Percentiles rank a stretch among this genome's conserved stretches.
Evolutionary conservation across 1,284 basidiomycete species (phyloP).

Genomic region (Ganoderma multipileum): DNA sequence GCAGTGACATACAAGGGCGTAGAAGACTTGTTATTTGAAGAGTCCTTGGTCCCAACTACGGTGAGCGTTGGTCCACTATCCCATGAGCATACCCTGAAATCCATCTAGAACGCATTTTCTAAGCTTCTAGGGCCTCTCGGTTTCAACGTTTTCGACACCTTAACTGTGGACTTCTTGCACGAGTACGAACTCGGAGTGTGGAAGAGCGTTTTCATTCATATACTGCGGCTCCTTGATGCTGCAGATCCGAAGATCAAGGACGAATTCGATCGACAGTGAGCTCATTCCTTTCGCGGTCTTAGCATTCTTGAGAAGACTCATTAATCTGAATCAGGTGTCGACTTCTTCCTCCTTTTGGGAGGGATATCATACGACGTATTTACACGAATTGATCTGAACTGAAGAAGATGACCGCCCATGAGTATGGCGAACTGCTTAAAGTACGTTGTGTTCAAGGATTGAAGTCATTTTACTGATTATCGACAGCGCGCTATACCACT

Average conservation of each 20-base stretch:
- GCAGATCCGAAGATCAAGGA: constrained; percentile 8
- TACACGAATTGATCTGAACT: constrained; percentile 10
- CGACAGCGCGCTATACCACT: background rate
- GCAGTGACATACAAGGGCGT: background rate
- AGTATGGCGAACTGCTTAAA: constrained; percentile 38
- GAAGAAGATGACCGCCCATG: constrained; percentile 34
- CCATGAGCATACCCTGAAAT: background rate
- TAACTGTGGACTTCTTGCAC: constrained; percentile 44
- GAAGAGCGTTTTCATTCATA: constrained; percentile 43
- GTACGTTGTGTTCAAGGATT: background rate
- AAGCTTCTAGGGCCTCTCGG: background rate
- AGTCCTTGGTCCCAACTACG: background rate
- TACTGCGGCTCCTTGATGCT: constrained; percentile 41
- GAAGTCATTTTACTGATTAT: background rate
- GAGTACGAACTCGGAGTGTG: constrained; percentile 46
- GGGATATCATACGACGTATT: constrained; percentile 3
- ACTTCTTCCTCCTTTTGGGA: constrained; percentile 6
- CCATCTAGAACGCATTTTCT: background rate
- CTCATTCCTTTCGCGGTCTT: background rate
- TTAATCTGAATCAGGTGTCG: background rate
- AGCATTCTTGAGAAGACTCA: background rate
- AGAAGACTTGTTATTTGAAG: background rate
- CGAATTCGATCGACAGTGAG: constrained; percentile 30
- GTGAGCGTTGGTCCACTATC: background rate
- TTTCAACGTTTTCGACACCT: constrained; percentile 37